Evolutionary conservation across 441 rosid species (phyloP), one percentile per base, ranked within the genome.

Genomic region (Syzygium malaccense): DNA sequence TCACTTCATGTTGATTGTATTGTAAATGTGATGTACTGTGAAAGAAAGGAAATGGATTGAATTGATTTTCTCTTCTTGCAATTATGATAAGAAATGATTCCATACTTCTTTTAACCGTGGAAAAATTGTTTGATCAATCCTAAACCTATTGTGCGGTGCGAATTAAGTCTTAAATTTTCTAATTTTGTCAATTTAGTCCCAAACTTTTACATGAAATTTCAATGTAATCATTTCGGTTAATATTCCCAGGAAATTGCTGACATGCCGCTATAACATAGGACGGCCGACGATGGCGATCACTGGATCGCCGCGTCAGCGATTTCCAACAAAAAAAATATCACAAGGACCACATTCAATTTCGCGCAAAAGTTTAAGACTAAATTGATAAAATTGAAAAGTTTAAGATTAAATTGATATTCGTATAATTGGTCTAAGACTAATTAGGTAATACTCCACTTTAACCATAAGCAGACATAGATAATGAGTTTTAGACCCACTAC

Each of bases 291-390:
- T 9, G 60, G 48, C 2, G 8, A 45, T 7, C 8, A 8, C 26
- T 19, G 10, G 8, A 68, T 4, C 0, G 8, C 41, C 20, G 3
- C 23, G 3, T 20, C 0, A 2, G 15, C 0, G 0, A 23, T 71
- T 71, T 71, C 1, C 0, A 0, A 20, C 45, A 17, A 20, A 37
- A 71, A 37, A 11, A 5, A 6, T 45, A 11, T 0, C 1, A 1
- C 1, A 71, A 71, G 0, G 28, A 12, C 7, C 83, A 37, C 1
- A 4, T 12, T 9, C 2, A 57, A 57, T 57, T 8, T 57, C 5
- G 26, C 15, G 0, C 6, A 71, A 71, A 71, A 71, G 0, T 20
- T 20, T 1, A 37, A 6, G 1, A 3, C 2, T 33, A 11, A 19
- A 10, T 33, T 19, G 14, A 20, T 18, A 10, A 33, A 19, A 33